Base-by-base conservation (phyloP, 2,329 filamentous ascomycete genomes). In the Colletotrichum shisoi region DNA sequence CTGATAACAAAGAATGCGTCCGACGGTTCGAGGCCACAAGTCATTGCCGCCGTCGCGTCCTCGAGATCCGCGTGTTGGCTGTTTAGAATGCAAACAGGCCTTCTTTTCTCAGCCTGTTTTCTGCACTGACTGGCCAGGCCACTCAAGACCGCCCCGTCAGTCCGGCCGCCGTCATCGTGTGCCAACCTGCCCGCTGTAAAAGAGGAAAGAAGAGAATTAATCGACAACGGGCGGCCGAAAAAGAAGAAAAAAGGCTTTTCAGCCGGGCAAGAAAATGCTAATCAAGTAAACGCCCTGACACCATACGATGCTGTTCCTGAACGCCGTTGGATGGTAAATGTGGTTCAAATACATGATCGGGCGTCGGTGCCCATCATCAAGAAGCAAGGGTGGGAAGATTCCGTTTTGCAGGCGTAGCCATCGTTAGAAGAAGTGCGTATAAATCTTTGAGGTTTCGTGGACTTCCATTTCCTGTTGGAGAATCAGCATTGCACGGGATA, bases 391-490 rank as follows among this genome's bases (percentile, higher is more conserved):
- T 67, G 69, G 72, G 73, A 69, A 70, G 68, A 70, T 71, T 64
- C 66, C 70, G 66, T 69, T 51, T 51, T 73, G 72, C 73, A 71
- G 71, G 73, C 70, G 71, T 73, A 68, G 67, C 67, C 72, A 72
- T 84, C 81, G 80, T 94, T 87, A 99, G 85, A 99, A 98, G 87
- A 99, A 99, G 86, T 99, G 95, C 74, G 95, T 99, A 84, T 99
- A 97, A 76, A 97, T 94, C 83, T 98, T 99, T 72, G 95, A 98
- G 78, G 91, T 92, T 81, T 98, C 95, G 79, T 99, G 95, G 74
- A 99, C 95, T 84, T 98, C 95, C 95, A 99, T 99, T 83, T 99
- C 95, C 95, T 98, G 70, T 45, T 61, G 15, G 6, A n/a, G 19
- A 45, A 73, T 87, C 78, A 86, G 82, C 71, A 70, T 51, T 27